Evolutionary conservation across 495 filamentous ascomycete species (phyloP).

Genomic region (Zalerion maritima): DNA sequence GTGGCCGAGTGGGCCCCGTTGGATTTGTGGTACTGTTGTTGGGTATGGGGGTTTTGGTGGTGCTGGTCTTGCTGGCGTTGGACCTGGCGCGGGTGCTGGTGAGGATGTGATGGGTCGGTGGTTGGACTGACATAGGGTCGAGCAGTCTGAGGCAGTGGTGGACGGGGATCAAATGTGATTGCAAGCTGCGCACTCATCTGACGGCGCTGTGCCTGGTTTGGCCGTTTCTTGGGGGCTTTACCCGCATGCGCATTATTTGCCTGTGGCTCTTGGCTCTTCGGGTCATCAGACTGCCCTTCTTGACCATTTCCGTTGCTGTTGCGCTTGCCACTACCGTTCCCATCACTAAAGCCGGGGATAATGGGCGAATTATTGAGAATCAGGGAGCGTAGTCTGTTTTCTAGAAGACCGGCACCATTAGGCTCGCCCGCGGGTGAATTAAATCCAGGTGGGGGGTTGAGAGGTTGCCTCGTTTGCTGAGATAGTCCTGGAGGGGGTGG

Average conservation of each 20-base stretch:
- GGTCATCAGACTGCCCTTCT: not conserved
- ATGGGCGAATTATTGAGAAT: conserved; percentile 19
- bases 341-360: conserved; percentile 2
- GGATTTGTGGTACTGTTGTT: too few relatives aligned
- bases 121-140: conserved; percentile 11
- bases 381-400: conserved; percentile 26
- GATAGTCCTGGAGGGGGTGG: too few relatives aligned
- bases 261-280: not conserved
- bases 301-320: conserved; percentile 2
- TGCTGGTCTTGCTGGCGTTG: too few relatives aligned
- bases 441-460: too few relatives aligned
- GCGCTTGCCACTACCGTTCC: not conserved
- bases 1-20: conserved; percentile 14
- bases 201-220: conserved; percentile 40
- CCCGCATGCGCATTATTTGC: not conserved
- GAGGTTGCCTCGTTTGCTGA: too few relatives aligned
- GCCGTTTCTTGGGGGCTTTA: conserved; percentile 25
- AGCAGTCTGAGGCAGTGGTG: conserved; percentile 9
- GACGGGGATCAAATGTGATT: conserved; percentile 32
- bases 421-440: too few relatives aligned
- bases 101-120: conserved; percentile 11
- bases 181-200: conserved; percentile 37
- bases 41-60: too few relatives aligned
- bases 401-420: too few relatives aligned
- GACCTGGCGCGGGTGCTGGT: conserved; percentile 9